Evolutionary conservation across 73 alveolate species (phyloP), one percentile per base, ranked within the genome.

Genomic region (Uronychia setigera): DNA sequence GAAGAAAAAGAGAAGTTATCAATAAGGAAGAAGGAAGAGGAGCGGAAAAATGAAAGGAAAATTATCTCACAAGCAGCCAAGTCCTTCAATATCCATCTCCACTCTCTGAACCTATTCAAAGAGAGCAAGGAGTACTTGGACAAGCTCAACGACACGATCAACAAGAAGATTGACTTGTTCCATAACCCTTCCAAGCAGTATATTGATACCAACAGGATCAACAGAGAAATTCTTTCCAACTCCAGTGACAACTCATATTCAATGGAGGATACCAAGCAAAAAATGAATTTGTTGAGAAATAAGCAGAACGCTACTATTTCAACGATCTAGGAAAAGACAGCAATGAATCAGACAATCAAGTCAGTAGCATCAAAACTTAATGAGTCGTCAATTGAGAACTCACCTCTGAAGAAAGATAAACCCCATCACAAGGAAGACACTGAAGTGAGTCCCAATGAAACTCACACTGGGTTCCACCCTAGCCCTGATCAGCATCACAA

Each of bases 361-460:
- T 46, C 67, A 46, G 19, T 19, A 11, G n/a, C 19, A 5, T 46
- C 67, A 5, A 46, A 11, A 19, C 67, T 5, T 19, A 46, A 46
- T 19, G 67, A 46, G 67, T 46, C 67, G n/a, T 46, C 67, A 46
- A 46, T 19, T 46, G 67, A 46, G 19, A 46, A 46, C 67, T 46
- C 67, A 11, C 67, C 67, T 46, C 5, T 46, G 67, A 46, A 19
- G 67, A 46, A 46, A 46, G 67, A n/a, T n/a, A n/a, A 46, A 46
- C n/a, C 19, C 67, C 19, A 11, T 11, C 19, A 11, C 67, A 46
- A 46, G 67, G 67, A 46, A 46, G 67, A 46, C 74, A 79, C 82
- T 60, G 86, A 78, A 79, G 0, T 80, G 67, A 32, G 29, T 46
- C n/a, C n/a, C n/a, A n/a, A n/a, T n/a, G n/a, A n/a, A n/a, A n/a